Evolutionary conservation across 2,329 filamentous ascomycete genomes (phyloP).

Genomic region (Cytospora schulzeri): DNA sequence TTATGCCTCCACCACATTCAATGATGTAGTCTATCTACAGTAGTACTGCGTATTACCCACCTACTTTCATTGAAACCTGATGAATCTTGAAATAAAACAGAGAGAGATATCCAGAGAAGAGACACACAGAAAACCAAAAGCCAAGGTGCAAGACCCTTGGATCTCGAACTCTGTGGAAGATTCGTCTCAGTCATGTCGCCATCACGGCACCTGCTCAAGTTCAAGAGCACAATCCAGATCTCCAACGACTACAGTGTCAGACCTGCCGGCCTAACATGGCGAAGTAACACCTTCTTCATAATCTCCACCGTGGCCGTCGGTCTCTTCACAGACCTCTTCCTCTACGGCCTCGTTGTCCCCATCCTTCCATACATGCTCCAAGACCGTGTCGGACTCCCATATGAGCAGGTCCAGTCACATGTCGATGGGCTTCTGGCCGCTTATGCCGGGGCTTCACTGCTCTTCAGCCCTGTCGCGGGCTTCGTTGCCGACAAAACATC

Average conservation of each 20-base stretch:
- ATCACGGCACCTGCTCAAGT: background rate
- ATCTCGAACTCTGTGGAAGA: background rate
- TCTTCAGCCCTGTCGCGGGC: constrained; percentile 55
- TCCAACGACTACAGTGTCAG: constrained; percentile 15
- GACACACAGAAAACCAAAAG: background rate
- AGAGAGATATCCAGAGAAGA: background rate
- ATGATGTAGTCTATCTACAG: background rate
- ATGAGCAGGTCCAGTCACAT: constrained; percentile 51
- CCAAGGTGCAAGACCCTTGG: background rate
- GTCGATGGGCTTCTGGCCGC: constrained; percentile 56
- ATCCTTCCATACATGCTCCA: constrained; percentile 60
- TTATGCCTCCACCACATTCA: too few relatives aligned
- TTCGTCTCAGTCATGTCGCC: constrained; percentile 9
- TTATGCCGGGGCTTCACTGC: constrained; percentile 55
- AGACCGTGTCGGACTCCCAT: constrained; percentile 50
- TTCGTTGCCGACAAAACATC: constrained; percentile 55
- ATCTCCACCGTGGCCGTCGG: constrained; percentile 56
- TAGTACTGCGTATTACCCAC: too few relatives aligned
- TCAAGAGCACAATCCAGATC: constrained; percentile 18
- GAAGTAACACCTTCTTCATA: constrained; percentile 63
- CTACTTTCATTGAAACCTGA: background rate
- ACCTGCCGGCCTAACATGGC: constrained; percentile 41
- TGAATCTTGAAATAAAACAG: background rate
- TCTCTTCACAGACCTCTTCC: constrained; percentile 60
- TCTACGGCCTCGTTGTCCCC: constrained; percentile 61